phyloP scores from a whole-genome alignment of 177 flowering plant genomes.

The Vitis hybrid region DNA sequence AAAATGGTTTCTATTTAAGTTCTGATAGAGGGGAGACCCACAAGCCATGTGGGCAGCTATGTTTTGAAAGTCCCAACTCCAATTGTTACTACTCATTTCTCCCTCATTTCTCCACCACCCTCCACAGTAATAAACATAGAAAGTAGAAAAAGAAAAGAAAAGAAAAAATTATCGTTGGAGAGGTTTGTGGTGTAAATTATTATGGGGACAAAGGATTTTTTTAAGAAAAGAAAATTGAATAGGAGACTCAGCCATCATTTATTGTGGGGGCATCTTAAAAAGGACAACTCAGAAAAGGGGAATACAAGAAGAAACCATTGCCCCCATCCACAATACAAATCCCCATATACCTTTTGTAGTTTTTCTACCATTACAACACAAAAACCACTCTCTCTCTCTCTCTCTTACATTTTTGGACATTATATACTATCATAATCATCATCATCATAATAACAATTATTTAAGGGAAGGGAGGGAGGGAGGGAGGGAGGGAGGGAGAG shows the following conservation, averaged over 20 bases:
- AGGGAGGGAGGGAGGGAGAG: neutral
- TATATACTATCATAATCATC: conserved; percentile 14
- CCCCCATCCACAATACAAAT: conserved; percentile 13
- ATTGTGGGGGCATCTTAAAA: conserved; percentile 21
- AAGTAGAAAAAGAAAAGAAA: conserved; percentile 8
- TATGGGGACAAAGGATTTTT: neutral
- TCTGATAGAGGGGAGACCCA: neutral
- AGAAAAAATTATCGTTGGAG: neutral
- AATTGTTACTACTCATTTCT: conserved; percentile 1
- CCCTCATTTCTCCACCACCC: conserved; percentile 1
- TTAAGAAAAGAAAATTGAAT: conserved; percentile 2
- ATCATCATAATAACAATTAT: conserved; percentile 12
- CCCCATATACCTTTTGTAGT: conserved; percentile 16
- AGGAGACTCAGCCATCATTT: conserved; percentile 15
- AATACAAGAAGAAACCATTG: conserved; percentile 10
- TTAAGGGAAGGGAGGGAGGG: no score
- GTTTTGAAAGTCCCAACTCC: neutral
- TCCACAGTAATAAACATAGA: conserved; percentile 1
- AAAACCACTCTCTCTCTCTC: neutral
- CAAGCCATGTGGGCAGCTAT: conserved; percentile 13
- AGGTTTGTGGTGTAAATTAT: neutral
- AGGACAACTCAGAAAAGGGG: conserved; percentile 1
- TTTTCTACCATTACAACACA: conserved; percentile 12
- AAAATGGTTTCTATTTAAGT: no score
- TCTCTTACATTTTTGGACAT: conserved; percentile 6